Evolutionary conservation across 805 yeast genomes (phyloP).

Genomic region (Kodamaea lidongshanica): DNA sequence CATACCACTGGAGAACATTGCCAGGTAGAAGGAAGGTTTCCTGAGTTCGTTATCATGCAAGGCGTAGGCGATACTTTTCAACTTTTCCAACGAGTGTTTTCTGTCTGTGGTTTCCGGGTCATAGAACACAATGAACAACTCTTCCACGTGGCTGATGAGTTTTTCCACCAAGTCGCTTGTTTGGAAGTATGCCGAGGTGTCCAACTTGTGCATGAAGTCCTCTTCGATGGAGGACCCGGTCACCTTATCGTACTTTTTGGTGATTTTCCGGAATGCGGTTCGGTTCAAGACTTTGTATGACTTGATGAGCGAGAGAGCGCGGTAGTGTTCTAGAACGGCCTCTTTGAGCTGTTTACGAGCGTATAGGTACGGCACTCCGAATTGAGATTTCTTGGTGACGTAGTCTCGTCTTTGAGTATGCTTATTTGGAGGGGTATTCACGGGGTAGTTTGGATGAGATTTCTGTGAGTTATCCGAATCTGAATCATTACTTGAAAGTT

Average conservation of each 20-base stretch:
- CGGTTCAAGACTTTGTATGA: constrained; percentile 72
- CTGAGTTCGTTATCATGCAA: constrained; percentile 25
- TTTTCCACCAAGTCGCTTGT: constrained; percentile 64
- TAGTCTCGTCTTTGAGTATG: constrained; percentile 45
- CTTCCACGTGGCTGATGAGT: constrained; percentile 57
- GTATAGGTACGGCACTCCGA: constrained; percentile 49
- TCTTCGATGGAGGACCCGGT: constrained; percentile 40
- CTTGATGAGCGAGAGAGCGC: constrained; percentile 62
- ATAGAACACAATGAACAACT: constrained; percentile 56
- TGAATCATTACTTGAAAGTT: neutral
- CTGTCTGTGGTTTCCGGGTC: constrained; percentile 48
- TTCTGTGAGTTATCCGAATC: neutral
- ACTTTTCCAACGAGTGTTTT: constrained; percentile 64
- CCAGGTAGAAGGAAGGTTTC: constrained; percentile 29
- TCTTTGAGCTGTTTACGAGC: constrained; percentile 64
- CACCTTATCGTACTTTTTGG: constrained; percentile 85
- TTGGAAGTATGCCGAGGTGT: constrained; percentile 47
- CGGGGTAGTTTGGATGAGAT: constrained; percentile 5
- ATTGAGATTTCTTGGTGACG: constrained; percentile 25
- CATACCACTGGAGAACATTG: constrained; percentile 59
- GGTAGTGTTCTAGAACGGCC: constrained; percentile 67
- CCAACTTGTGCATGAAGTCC: constrained; percentile 52
- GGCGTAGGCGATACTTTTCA: constrained; percentile 41
- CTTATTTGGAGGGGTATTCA: constrained; percentile 14
- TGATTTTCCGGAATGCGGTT: constrained; percentile 82